Percentiles rank a stretch among this genome's conserved stretches.
Evolutionary conservation across 2,329 filamentous ascomycete genomes (phyloP).

Genomic region (Dothistroma septosporum): DNA sequence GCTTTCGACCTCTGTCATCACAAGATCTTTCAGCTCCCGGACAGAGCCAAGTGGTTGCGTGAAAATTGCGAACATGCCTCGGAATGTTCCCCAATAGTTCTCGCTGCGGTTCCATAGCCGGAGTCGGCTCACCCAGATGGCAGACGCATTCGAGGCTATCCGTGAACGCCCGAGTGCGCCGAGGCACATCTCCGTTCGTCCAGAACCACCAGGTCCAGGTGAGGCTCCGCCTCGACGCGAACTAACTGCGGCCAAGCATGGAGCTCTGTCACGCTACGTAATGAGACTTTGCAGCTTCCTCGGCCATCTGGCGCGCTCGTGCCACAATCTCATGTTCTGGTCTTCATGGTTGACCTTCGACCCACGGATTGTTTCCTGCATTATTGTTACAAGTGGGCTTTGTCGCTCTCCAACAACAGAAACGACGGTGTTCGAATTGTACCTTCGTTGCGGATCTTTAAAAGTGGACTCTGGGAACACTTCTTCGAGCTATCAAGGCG

Average conservation of each 20-base stretch:
- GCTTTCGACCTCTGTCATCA: conserved; percentile 7
- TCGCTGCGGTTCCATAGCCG: not conserved
- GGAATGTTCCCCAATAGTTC: not conserved
- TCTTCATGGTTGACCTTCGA: conserved; percentile 4
- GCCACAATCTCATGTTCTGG: conserved; percentile 20
- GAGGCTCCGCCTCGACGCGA: conserved; percentile 19
- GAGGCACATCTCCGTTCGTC: conserved; percentile 31
- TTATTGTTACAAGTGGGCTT: not conserved
- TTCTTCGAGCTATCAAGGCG: not conserved
- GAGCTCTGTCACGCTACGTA: conserved; percentile 25
- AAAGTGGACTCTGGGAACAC: not conserved
- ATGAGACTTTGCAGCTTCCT: conserved; percentile 21
- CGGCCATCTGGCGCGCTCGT: conserved; percentile 20
- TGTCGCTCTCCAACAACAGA: not conserved
- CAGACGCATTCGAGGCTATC: conserved; percentile 2
- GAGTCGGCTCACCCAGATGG: not conserved
- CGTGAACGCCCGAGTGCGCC: conserved; percentile 18
- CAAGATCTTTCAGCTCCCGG: conserved; percentile 1
- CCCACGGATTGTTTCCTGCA: not conserved
- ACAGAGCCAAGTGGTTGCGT: not conserved
- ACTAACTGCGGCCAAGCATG: conserved; percentile 15
- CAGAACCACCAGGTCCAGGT: conserved; percentile 23
- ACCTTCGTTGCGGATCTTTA: not conserved
- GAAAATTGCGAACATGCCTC: not conserved
- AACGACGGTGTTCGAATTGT: not conserved